Base-by-base conservation (phyloP, 495 filamentous ascomycete species). In the Trichoderma gamsii region DNA sequence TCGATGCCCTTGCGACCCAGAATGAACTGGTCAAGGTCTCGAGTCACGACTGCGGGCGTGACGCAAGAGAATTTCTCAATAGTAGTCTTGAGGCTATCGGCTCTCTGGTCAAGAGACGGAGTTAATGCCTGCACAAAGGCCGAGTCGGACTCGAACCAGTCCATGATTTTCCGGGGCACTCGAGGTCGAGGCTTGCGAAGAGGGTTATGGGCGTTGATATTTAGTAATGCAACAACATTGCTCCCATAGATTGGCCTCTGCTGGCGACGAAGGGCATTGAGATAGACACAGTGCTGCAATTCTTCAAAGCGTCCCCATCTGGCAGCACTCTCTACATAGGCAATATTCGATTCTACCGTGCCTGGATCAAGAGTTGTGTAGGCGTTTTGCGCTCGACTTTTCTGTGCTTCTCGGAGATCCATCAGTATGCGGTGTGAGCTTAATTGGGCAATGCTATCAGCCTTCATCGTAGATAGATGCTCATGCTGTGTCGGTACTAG, bases 21-120 rank as follows among this genome's bases (percentile, higher is more conserved):
- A 5, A 89, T 79, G 41, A 92, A 80, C 63, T 87, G 83, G 12
- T 85, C 86, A 72, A 94, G 83, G 64, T 96, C 92, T 15, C 88
- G 82, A 1, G 93, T 92, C 18, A 95, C 86, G 41, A 92, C 93
- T 15, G 92, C 88, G 0, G 94, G 94, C 0, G 94, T 98, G 65
- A 97, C 87, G 70, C 93, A 98, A 38, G 88, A 90, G 71, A 97
- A 98, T 73, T 93, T 89, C 69, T 89, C 87, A 63, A 97, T 87
- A n/a, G 85, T 87, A 2, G 86, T 84, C 70, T 92, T 86, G 79
- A 96, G 84, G 2, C 81, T 80, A 32, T 83, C 81, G 1, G 92
- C 84, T 5, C 93, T 88, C 72, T 93, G 83, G 32, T 89, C 84
- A 5, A 97, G 75, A 0, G 88, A 91, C 29, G 86, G 84, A 21